Base-by-base conservation (phyloP, 1,284 basidiomycete genomes). In the Volvariella surrecta region DNA sequence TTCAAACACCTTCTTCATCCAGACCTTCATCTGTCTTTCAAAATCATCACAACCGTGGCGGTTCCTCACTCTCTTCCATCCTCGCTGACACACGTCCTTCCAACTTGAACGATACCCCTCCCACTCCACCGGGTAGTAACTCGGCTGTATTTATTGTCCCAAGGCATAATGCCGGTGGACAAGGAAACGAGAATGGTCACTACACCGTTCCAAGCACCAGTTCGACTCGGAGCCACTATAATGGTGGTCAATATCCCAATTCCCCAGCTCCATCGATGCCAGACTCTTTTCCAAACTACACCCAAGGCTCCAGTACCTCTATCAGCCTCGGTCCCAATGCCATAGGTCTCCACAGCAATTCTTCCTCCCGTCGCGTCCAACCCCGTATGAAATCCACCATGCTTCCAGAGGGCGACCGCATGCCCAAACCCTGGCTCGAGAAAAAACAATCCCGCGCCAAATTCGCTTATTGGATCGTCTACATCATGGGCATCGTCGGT, bases 391-490 rank as follows among this genome's bases (percentile, higher is more conserved):
- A 57, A 40, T 64, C 62, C 1, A 58, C 66, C 49, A 61, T 65
- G 58, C 46, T 68, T 3, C 30, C 56, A n/a, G 55, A 60, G 9
- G 54, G 48, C 28, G 50, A 50, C 1, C 45, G 48, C 6, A 50
- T 68, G n/a, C 43, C 56, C 2, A 84, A 84, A 57, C 82, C 81
- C 10, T 86, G 82, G 81, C 57, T 71, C 24, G 60, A 61, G 39
- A 62, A 70, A 43, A 70, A 66, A 45, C 73, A 74, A 44, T 61
- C 67, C n/a, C 70, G 76, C 21, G 64, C 68, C 40, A 62, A 63
- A 21, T 66, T 76, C 52, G 70, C 72, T 10, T 79, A 76, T 57
- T 81, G 73, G 68, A 61, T 82, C 44, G 79, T 77, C 13, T 66
- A 74, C 46, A 21, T 56, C 13, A 60, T 72, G 41, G 57, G 74